Evolutionary conservation across 129 eudicot genomes (phyloP), one percentile per base, ranked within the genome.

Genomic region (Flaveria bidentis): DNA sequence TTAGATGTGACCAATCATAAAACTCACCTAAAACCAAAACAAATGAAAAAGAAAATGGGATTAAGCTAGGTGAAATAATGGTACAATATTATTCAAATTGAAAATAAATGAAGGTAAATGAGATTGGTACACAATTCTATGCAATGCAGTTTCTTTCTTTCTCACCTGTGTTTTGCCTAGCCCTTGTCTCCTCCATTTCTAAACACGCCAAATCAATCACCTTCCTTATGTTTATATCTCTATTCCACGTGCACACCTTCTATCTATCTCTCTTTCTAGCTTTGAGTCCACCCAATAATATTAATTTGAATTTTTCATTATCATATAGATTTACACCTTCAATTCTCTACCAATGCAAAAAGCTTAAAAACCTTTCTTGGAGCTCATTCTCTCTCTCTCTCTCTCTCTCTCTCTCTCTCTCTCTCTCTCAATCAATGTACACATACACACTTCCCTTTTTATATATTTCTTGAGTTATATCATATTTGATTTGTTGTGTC

Each of bases 41-140:
- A 58, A 22, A 9, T 11, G 13, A 58, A 12, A 58, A 58, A 22
- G 65, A 22, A 57, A 58, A 22, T 20, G 14, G 36, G 65, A 58
- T 22, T 58, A n/a, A 18, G 22, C 22, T 20, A 20, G 65, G 33
- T 22, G 1, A 58, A 9, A 20, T 57, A 11, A 12, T 23, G 2
- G 2, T 25, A 58, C 12, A 20, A 20, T 20, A 60, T 12, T 6
- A 60, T 25, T 6, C 9, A 1, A 25, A 28, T 22, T 57, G 64
- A 58, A 58, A 20, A 58, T 58, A 58, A 22, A 58, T 58, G 82
- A 78, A 67, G 75, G 66, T 69, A 42, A 78, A 46, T 36, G 45
- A 58, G 68, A 62, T 82, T 84, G 86, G 87, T 86, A 75, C 91
- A 86, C 91, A 76, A 71, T 70, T 89, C 89, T 86, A 80, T 86